These are phyloP conservation scores for Elsinoe batatas DNA, from an alignment of 2,329 filamentous ascomycete genomes.

Conservation along the genomic window DNA sequence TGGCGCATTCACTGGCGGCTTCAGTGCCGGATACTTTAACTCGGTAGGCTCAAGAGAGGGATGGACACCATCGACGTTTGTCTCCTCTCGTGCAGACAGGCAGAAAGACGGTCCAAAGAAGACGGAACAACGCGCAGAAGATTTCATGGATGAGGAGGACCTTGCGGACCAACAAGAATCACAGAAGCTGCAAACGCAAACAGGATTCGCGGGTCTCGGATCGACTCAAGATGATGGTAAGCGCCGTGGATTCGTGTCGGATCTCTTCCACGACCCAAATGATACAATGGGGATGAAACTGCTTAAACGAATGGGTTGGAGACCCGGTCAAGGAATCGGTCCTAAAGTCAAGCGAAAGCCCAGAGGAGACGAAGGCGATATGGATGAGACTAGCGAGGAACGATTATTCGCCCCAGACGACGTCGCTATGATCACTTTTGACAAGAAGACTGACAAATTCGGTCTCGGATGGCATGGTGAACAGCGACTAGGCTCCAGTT, in stretches of 20 bases:
- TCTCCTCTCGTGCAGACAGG: slow-evolving; percentile 76
- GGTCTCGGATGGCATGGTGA: slow-evolving; percentile 60
- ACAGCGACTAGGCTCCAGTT: slow-evolving; percentile 36
- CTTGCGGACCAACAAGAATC: slow-evolving; percentile 75
- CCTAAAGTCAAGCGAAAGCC: slow-evolving; percentile 71
- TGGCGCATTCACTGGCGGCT: slow-evolving; percentile 93
- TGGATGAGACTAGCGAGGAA: slow-evolving; percentile 27
- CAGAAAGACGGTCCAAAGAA: slow-evolving; percentile 44
- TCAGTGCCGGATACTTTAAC: slow-evolving; percentile 96
- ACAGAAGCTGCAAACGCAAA: slow-evolving; percentile 60
- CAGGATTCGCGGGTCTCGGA: slow-evolving; percentile 67
- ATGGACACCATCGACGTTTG: slow-evolving; percentile 86
- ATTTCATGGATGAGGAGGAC: slow-evolving; percentile 98
- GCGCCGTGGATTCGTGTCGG: slow-evolving; percentile 51
- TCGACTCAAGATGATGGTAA: slow-evolving; percentile 48
- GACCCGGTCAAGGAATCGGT: slow-evolving; percentile 83
- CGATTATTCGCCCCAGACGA: slow-evolving; percentile 84
- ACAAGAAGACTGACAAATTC: slow-evolving; percentile 57
- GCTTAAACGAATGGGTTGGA: slow-evolving; percentile 90
- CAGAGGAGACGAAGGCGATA: slow-evolving; percentile 47
- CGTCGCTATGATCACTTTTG: slow-evolving; percentile 55
- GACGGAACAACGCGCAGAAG: slow-evolving; percentile 58
- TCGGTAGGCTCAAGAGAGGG: slow-evolving; percentile 97
- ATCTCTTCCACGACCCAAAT: slow-evolving; percentile 60
- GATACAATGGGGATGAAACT: slow-evolving; percentile 83